Evolutionary conservation across 2,329 filamentous ascomycete genomes (phyloP).

Genomic region (Rutstroemia sp.): DNA sequence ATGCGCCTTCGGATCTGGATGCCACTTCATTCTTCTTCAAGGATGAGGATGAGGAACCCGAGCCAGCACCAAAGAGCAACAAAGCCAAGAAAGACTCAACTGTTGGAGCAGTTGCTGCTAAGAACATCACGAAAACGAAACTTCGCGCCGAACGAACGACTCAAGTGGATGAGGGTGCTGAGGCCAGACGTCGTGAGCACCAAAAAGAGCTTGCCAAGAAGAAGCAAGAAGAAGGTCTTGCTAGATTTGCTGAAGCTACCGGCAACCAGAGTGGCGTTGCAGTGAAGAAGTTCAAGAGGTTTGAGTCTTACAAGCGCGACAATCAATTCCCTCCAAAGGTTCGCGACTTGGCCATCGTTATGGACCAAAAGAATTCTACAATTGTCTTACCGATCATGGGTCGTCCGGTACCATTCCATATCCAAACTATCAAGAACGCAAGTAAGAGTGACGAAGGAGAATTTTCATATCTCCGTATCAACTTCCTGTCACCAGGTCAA

Average conservation of each 20-base stretch:
- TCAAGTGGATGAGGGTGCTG: conserved; percentile 82
- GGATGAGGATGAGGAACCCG: conserved; percentile 66
- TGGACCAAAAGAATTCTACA: conserved; percentile 84
- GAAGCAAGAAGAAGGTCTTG: conserved; percentile 84
- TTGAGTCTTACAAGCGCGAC: conserved; percentile 97
- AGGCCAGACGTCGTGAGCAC: conserved; percentile 80
- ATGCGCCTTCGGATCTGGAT: conserved; percentile 84
- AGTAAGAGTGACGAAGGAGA: conserved; percentile 96
- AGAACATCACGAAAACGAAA: conserved; percentile 92
- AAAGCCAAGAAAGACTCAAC: conserved; percentile 81
- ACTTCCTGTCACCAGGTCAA: conserved; percentile 93
- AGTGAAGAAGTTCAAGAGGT: conserved; percentile 97
- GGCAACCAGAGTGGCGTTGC: conserved; percentile 82
- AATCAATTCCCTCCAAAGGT: conserved; percentile 82
- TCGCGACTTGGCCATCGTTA: conserved; percentile 79
- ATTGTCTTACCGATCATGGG: conserved; percentile 96
- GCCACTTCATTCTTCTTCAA: conserved; percentile 98
- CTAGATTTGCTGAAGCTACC: conserved; percentile 77
- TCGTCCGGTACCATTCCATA: conserved; percentile 94
- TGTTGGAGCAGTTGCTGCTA: conserved; percentile 81
- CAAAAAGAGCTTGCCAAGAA: conserved; percentile 83
- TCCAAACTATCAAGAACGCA: conserved; percentile 96
- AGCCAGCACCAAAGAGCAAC: conserved; percentile 72
- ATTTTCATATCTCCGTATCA: conserved; percentile 89
- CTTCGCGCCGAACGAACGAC: conserved; percentile 85